phyloP scores from a whole-genome alignment of 2,329 filamentous ascomycete species.

The Metarhizium humberi region DNA sequence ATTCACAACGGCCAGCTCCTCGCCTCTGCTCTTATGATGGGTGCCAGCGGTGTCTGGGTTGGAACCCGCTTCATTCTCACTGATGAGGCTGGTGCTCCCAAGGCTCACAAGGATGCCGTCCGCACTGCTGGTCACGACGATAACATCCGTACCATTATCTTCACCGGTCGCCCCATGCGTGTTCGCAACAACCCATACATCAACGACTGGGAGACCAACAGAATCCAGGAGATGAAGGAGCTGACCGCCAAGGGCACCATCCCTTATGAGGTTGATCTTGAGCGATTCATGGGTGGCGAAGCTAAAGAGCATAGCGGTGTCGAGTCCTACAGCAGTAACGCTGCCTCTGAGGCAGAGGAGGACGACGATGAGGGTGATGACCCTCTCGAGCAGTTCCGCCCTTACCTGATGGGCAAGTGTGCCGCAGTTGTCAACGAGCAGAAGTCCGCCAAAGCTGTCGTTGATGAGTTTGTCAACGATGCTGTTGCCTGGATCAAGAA shows the following conservation, averaged over 20 bases:
- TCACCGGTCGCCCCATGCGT: slow-evolving; percentile 89
- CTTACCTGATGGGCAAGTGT: slow-evolving; percentile 94
- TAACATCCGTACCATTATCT: slow-evolving; percentile 95
- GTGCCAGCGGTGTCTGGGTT: slow-evolving; percentile 88
- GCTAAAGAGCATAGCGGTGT: slow-evolving; percentile 48
- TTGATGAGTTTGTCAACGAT: slow-evolving; percentile 87
- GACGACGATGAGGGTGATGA: slow-evolving; percentile 71
- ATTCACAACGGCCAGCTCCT: slow-evolving; percentile 88
- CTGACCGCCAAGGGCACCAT: slow-evolving; percentile 83
- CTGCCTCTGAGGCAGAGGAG: slow-evolving; percentile 50
- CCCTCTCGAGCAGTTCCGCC: slow-evolving; percentile 80
- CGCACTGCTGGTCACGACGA: slow-evolving; percentile 87
- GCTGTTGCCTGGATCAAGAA: slow-evolving; percentile 62
- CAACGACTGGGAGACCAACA: slow-evolving; percentile 90
- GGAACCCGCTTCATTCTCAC: slow-evolving; percentile 91
- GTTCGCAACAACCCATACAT: slow-evolving; percentile 94
- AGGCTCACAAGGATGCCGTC: slow-evolving; percentile 92
- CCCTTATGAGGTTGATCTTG: slow-evolving; percentile 89
- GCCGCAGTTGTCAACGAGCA: slow-evolving; percentile 88
- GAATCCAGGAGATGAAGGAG: slow-evolving; percentile 81
- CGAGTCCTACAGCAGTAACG: slow-evolving; percentile 53
- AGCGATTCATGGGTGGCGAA: slow-evolving; percentile 61
- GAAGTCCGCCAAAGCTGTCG: slow-evolving; percentile 82
- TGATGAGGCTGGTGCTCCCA: slow-evolving; percentile 88
- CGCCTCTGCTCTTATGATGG: slow-evolving; percentile 85